A percentile compares a stretch with the other conserved stretches of the same genome.
Evolutionary conservation across 2,329 filamentous ascomycete genomes (phyloP).

Genomic region (Penicillium sp.): DNA sequence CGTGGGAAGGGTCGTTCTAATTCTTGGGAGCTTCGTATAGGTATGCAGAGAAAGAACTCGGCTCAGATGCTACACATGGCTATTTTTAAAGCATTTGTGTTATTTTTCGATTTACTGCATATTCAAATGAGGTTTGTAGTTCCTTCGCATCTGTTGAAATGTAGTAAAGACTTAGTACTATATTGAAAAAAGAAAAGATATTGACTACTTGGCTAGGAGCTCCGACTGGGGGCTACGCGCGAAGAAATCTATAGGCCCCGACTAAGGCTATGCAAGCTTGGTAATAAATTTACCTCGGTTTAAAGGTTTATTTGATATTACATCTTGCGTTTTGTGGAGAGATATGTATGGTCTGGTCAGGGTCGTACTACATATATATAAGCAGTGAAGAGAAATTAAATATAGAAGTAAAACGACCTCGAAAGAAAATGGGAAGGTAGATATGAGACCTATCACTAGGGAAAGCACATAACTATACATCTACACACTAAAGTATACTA

Average conservation of each 20-base stretch:
- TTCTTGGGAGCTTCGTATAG: background rate
- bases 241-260: background rate
- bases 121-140: background rate
- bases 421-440: too few relatives aligned
- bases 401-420: too few relatives aligned
- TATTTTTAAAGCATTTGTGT: background rate
- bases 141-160: background rate
- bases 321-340: background rate
- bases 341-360: background rate
- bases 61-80: too few relatives aligned
- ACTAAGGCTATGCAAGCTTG: background rate
- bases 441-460: fast-evolving
- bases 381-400: background rate
- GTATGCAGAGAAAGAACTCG: background rate
- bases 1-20: background rate
- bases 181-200: background rate
- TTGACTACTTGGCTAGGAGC: background rate
- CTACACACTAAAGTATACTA: background rate
- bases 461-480: too few relatives aligned
- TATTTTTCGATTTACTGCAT: background rate
- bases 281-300: too few relatives aligned
- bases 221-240: background rate
- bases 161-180: background rate
- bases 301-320: too few relatives aligned
- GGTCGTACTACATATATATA: background rate